phyloP scores from a whole-genome alignment of 2,329 filamentous ascomycete genomes.

The Epichloe uncinata region DNA sequence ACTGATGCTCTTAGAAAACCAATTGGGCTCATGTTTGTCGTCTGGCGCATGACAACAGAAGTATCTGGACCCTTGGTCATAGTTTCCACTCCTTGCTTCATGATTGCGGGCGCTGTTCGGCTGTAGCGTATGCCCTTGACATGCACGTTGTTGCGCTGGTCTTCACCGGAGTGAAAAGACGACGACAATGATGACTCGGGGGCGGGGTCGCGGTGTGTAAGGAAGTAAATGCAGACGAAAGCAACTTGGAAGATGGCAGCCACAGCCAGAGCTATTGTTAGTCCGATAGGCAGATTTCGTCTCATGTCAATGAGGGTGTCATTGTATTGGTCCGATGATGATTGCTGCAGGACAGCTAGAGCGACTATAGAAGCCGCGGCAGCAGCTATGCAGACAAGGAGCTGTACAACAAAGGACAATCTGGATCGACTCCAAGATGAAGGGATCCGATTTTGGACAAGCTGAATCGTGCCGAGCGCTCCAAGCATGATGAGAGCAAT shows the following conservation, averaged over 20 bases:
- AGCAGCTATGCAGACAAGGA: constrained; percentile 30
- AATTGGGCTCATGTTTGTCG: constrained; percentile 13
- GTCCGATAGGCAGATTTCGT: constrained; percentile 27
- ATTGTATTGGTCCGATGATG: constrained; percentile 7
- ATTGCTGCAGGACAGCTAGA: constrained; percentile 25
- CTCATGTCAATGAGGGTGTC: constrained; percentile 6
- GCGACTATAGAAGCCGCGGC: constrained; percentile 31
- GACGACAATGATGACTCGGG: constrained; percentile 9
- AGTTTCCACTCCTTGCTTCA: constrained; percentile 20
- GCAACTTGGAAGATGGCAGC: constrained; percentile 33
- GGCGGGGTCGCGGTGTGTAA: constrained; percentile 21
- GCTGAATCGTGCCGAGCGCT: constrained; percentile 22
- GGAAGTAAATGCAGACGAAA: constrained; percentile 33
- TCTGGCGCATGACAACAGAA: constrained; percentile 26
- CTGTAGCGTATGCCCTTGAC: constrained; percentile 42
- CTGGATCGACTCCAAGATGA: constrained; percentile 13
- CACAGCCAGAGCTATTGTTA: constrained; percentile 30
- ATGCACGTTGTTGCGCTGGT: constrained; percentile 12
- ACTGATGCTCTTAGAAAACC: constrained; percentile 22
- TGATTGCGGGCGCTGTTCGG: constrained; percentile 25
- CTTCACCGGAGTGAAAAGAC: constrained; percentile 16
- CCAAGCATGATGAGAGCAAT: constrained; percentile 13
- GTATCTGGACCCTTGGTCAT: constrained; percentile 25
- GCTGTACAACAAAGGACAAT: constrained; percentile 15
- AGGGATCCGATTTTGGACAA: constrained; percentile 10